These are phyloP conservation scores for Nakaseomyces delphensis DNA, from an alignment of 1,139 yeast genomes.

Conservation along the genomic window DNA sequence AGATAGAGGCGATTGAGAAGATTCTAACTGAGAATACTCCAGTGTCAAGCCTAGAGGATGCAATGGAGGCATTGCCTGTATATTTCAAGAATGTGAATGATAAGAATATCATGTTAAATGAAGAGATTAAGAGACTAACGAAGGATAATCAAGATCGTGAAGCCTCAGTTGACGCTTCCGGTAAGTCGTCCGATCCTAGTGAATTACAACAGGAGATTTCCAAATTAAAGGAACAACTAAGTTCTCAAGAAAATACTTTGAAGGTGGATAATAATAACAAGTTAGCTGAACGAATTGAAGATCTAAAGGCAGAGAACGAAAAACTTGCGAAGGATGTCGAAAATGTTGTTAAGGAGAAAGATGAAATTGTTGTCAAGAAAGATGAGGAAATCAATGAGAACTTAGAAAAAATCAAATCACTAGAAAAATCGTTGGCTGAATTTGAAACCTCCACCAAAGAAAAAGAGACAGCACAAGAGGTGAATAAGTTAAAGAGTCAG, in stretches of 20 bases:
- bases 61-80: slow-evolving; percentile 43
- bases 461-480: slow-evolving; percentile 6
- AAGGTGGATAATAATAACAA: neutral
- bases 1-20: slow-evolving; percentile 59
- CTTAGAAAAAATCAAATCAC: neutral
- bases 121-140: slow-evolving; percentile 34
- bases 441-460: slow-evolving; percentile 10
- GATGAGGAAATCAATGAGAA: slow-evolving; percentile 10
- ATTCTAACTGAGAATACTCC: slow-evolving; percentile 77
- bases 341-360: slow-evolving; percentile 7
- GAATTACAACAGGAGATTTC: slow-evolving; percentile 8
- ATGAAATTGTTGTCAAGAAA: slow-evolving; percentile 11
- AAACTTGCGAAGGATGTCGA: slow-evolving; percentile 11
- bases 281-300: neutral
- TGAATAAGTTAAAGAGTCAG: slow-evolving; percentile 4
- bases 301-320: neutral
- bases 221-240: slow-evolving; percentile 9
- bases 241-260: neutral
- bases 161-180: slow-evolving; percentile 13
- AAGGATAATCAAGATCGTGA: slow-evolving; percentile 11
- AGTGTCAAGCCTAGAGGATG: slow-evolving; percentile 59
- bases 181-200: slow-evolving; percentile 14
- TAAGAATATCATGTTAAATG: slow-evolving; percentile 46
- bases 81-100: slow-evolving; percentile 57
- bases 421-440: neutral